These are phyloP conservation scores for Candida andamanensis DNA, from an alignment of 805 yeast genomes.

Conservation along the genomic window DNA sequence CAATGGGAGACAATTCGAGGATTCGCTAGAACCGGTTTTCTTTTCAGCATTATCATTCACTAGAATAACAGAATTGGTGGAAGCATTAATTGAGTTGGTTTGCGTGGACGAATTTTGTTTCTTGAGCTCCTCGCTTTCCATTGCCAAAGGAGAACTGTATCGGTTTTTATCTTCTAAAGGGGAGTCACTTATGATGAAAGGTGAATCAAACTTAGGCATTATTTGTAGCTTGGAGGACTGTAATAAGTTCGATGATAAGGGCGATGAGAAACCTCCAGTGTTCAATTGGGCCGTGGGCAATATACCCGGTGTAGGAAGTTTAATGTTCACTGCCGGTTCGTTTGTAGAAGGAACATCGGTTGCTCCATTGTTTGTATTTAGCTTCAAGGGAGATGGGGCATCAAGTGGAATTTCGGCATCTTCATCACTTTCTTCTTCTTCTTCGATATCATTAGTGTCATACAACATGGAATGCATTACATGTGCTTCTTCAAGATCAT, in stretches of 20 bases:
- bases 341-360: conserved; percentile 8
- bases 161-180: conserved; percentile 10
- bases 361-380: conserved; percentile 17
- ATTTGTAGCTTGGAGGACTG: conserved; percentile 1
- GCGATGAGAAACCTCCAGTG: conserved; percentile 15
- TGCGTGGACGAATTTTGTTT: conserved; percentile 1
- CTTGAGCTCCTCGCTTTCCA: conserved; percentile 11
- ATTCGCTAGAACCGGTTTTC: conserved; percentile 16
- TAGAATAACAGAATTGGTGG: background rate
- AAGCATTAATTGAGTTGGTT: conserved; percentile 1
- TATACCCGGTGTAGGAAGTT: background rate
- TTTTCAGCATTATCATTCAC: background rate
- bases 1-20: conserved; percentile 64
- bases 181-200: conserved; percentile 11
- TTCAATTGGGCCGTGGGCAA: conserved; percentile 1
- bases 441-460: conserved; percentile 3
- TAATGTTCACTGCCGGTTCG: background rate
- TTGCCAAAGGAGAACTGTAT: conserved; percentile 10
- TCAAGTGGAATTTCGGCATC: conserved; percentile 27
- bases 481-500: conserved; percentile 10
- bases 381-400: conserved; percentile 22
- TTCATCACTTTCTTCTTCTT: conserved; percentile 29
- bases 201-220: conserved; percentile 14
- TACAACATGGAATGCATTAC: conserved; percentile 1
- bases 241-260: conserved; percentile 6